phyloP scores from a whole-genome alignment of 306 rosid genomes.

The Lupinus albus region DNA sequence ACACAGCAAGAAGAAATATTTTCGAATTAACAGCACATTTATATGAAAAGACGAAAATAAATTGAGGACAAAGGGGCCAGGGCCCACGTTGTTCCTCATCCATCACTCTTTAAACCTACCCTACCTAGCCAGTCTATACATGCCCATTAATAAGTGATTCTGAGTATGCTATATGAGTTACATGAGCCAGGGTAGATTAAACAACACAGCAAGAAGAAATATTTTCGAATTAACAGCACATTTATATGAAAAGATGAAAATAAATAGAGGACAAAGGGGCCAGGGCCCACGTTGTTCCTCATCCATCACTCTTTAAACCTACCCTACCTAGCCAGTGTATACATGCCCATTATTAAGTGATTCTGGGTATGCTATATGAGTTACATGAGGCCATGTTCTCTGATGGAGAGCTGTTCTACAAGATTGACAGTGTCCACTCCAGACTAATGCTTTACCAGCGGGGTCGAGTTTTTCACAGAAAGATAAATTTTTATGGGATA shows the following conservation, averaged over 20 bases:
- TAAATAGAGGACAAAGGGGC: too few relatives aligned
- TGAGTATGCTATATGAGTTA: conserved; percentile 13
- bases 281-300: too few relatives aligned
- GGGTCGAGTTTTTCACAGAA: conserved; percentile 15
- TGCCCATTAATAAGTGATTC: not conserved
- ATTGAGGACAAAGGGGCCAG: too few relatives aligned
- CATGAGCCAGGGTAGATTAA: too few relatives aligned
- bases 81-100: too few relatives aligned
- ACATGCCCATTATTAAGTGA: not conserved
- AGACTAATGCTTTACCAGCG: conserved; percentile 9
- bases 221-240: too few relatives aligned
- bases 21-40: too few relatives aligned
- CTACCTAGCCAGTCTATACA: not conserved
- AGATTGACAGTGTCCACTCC: conserved; percentile 20
- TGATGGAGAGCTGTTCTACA: conserved; percentile 3
- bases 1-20: too few relatives aligned
- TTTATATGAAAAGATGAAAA: too few relatives aligned
- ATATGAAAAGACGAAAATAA: too few relatives aligned
- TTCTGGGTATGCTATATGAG: conserved; percentile 8
- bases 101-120: not conserved
- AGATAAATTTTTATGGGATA: conserved; percentile 7
- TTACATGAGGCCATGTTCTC: conserved; percentile 14
- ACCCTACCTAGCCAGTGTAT: not conserved
- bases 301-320: not conserved
- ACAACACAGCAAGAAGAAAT: too few relatives aligned